Evolutionary conservation across 73 alveolate genomes (phyloP), one percentile per base, ranked within the genome.

Genomic region (Blepharisma stoltei): DNA sequence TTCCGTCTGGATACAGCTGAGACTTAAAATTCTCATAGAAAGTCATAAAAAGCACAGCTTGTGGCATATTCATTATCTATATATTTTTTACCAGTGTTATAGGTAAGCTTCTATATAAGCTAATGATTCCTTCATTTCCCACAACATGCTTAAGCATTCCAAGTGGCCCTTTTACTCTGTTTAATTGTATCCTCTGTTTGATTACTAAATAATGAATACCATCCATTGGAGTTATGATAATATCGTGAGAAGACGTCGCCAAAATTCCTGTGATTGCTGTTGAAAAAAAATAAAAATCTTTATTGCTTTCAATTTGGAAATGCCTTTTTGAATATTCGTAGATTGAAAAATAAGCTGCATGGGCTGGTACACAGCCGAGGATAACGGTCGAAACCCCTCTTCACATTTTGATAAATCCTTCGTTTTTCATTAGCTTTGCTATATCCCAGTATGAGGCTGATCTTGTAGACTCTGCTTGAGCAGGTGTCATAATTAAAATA

Each of bases 301-400:
- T 86, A 85, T 87, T 88, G 23, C 78, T 76, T 1, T 60, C 73
- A 25, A 83, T 78, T 37, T 86, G 60, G n/a, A 91, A 60, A 1
- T 78, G 25, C 67, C 54, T 50, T 81, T 89, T 88, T 23, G 90
- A 65, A 21, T 81, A 76, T 76, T 93, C 98, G 44, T 93, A 93
- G 6, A 85, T 79, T 5, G 94, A 67, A 60, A 93, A 93, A 75
- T 79, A 90, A 6, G 92, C 79, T 25, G 97, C 98, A 82, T 93
- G 98, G 9, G 98, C 98, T 9, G 98, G 98, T 81, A 93, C 85
- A 76, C 95, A 90, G 7, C 98, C 98, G 48, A 85, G 70, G 11
- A 95, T 88, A 23, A 90, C 93, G 7, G 87, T 91, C 11, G 91
- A 75, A 37, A 82, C 92, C 71, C 98, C 98, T 77, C 77, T 85